phyloP scores from a whole-genome alignment of 352 stramenopile species.

The Pythium graminicola region DNA sequence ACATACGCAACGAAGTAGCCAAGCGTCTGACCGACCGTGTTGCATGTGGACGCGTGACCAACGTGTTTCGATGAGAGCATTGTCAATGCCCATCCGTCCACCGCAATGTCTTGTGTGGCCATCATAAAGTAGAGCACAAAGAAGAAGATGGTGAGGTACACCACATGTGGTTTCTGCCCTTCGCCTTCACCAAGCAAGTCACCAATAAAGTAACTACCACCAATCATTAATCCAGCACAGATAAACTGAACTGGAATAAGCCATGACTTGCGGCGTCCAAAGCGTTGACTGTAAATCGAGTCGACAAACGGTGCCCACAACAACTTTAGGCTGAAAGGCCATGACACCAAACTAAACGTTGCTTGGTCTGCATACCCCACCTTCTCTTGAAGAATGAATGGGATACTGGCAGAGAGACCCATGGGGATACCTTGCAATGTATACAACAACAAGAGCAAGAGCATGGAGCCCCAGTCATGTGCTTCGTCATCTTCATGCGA shows the following conservation, averaged over 20 bases:
- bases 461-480: constrained; percentile 71
- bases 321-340: constrained; percentile 99
- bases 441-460: constrained; percentile 96
- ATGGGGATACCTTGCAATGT: constrained; percentile 99
- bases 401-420: constrained; percentile 96
- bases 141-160: constrained; percentile 94
- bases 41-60: constrained; percentile 94
- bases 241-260: constrained; percentile 97
- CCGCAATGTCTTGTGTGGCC: constrained; percentile 99
- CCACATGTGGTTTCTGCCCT: constrained; percentile 80
- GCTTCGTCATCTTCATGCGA: constrained; percentile 27
- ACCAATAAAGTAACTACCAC: constrained; percentile 76
- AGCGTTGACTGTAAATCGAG: constrained; percentile 88
- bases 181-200: constrained; percentile 82
- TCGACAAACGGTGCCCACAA: constrained; percentile 98
- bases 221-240: constrained; percentile 94
- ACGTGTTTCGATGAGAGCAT: constrained; percentile 98
- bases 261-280: constrained; percentile 94
- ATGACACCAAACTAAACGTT: constrained; percentile 97
- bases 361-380: constrained; percentile 95
- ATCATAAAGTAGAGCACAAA: constrained; percentile 98
- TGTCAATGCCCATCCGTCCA: constrained; percentile 99
- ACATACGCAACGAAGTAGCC: constrained; percentile 98
- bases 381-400: constrained; percentile 98
- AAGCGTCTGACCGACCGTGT: constrained; percentile 95